Conservation (phyloP, 2,329 filamentous ascomycete species). For the Aspergillus puulaauensis region DNA sequence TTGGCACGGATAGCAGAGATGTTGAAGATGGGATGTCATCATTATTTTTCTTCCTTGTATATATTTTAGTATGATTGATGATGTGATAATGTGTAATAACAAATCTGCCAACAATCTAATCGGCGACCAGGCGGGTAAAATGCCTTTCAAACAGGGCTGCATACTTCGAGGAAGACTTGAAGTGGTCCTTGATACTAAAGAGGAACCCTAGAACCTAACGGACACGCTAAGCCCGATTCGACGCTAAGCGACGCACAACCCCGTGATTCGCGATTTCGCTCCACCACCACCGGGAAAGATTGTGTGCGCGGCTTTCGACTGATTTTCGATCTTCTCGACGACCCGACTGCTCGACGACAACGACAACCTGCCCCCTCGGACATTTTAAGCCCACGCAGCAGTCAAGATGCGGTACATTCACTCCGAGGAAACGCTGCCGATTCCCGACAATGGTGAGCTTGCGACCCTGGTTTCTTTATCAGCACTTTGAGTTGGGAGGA, state of each 20-base stretch:
- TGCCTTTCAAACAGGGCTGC: background rate
- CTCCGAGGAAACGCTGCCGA: constrained; percentile 90
- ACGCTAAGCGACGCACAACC: constrained; percentile 47
- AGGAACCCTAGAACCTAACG: constrained; percentile 31
- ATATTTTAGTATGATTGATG: constrained; percentile 1
- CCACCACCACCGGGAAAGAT: constrained; percentile 32
- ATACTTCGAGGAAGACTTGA: background rate
- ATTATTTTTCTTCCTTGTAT: constrained; percentile 1
- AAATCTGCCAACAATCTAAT: background rate
- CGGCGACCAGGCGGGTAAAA: background rate
- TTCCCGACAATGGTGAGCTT: constrained; percentile 93
- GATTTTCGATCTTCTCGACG: constrained; percentile 42
- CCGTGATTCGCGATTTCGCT: constrained; percentile 44
- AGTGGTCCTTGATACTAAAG: background rate
- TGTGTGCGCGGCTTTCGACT: constrained; percentile 19
- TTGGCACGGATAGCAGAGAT: background rate
- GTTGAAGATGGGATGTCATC: background rate
- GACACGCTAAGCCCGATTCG: constrained; percentile 35
- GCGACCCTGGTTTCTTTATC: constrained; percentile 26
- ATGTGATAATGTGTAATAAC: background rate
- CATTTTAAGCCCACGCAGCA: constrained; percentile 43
- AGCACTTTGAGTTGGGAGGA: constrained; percentile 14
- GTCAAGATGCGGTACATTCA: constrained; percentile 99
- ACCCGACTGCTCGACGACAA: constrained; percentile 37
- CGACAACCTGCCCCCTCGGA: constrained; percentile 42